A percentile compares a stretch with the other conserved stretches of the same genome.
Conservation (phyloP, 2,329 filamentous ascomycete species). For the Aureobasidium leucospermi region DNA sequence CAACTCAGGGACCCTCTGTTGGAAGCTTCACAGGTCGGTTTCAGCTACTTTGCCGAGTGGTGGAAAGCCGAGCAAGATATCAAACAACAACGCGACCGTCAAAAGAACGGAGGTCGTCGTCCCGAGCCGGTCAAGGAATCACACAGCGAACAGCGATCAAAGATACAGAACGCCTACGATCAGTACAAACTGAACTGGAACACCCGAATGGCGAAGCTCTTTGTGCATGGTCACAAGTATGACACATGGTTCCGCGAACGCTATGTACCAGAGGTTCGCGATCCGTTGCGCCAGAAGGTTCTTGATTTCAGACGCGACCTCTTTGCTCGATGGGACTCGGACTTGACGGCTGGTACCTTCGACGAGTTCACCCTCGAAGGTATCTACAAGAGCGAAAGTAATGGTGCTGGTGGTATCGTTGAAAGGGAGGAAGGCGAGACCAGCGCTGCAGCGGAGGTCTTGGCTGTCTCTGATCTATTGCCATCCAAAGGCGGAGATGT, state of each 20-base stretch:
- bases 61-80: conserved; percentile 76
- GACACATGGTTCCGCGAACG: conserved; percentile 98
- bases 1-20: conserved; percentile 65
- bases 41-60: conserved; percentile 82
- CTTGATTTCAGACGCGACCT: conserved; percentile 71
- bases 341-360: conserved; percentile 76
- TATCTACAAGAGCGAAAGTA: conserved; percentile 86
- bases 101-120: conserved; percentile 60
- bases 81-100: conserved; percentile 71
- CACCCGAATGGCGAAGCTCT: conserved; percentile 69
- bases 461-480: conserved; percentile 85
- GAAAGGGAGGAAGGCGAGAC: conserved; percentile 97
- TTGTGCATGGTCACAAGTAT: conserved; percentile 85
- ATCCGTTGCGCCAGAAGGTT: conserved; percentile 65
- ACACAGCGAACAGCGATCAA: conserved; percentile 68
- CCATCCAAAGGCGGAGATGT: conserved; percentile 78
- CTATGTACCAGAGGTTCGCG: conserved; percentile 77
- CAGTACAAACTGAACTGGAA: conserved; percentile 45
- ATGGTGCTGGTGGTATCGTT: conserved; percentile 73
- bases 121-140: conserved; percentile 63
- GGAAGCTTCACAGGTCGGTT: conserved; percentile 72
- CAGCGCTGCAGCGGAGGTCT: conserved; percentile 81
- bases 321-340: conserved; percentile 83
- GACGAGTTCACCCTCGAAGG: conserved; percentile 94
- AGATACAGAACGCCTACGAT: conserved; percentile 65